These are phyloP conservation scores for Endocalyx cinctus DNA, from an alignment of 2,329 filamentous ascomycete species.

Conservation along the genomic window DNA sequence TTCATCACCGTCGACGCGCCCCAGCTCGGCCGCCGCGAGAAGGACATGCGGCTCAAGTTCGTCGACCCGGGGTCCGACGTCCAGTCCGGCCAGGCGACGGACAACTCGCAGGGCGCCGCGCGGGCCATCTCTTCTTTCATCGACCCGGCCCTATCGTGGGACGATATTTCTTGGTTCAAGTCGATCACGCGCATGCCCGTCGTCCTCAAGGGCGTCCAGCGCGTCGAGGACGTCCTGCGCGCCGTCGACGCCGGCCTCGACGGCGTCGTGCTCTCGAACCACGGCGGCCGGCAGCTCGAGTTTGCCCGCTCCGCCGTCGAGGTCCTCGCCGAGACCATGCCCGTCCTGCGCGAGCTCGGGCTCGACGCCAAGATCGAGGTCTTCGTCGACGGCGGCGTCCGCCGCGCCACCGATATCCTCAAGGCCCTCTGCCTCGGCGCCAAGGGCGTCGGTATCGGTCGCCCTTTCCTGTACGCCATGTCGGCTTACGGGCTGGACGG, in stretches of 20 bases:
- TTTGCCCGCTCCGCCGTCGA: conserved; percentile 87
- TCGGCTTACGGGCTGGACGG: conserved; percentile 81
- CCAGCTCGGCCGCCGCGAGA: conserved; percentile 89
- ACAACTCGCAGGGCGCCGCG: conserved; percentile 87
- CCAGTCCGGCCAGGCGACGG: conserved; percentile 70
- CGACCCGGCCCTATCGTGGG: conserved; percentile 89
- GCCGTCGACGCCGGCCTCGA: conserved; percentile 80
- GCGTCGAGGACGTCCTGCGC: conserved; percentile 87
- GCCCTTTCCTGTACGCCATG: conserved; percentile 97
- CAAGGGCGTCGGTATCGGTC: conserved; percentile 85
- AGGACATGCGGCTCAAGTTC: conserved; percentile 96
- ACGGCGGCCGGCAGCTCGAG: conserved; percentile 91
- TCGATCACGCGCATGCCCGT: conserved; percentile 92
- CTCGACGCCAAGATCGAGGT: conserved; percentile 77
- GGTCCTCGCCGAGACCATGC: conserved; percentile 89
- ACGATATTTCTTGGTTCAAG: conserved; percentile 89
- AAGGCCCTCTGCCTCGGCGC: conserved; percentile 93
- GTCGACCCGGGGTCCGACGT: conserved; percentile 78
- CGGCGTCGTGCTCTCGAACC: conserved; percentile 91
- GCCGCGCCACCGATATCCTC: conserved; percentile 87
- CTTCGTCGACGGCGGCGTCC: conserved; percentile 85
- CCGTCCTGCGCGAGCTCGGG: conserved; percentile 69
- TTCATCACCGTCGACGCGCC: conserved; percentile 99
- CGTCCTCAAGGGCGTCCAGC: conserved; percentile 92
- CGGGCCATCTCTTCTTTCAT: conserved; percentile 96